Conservation (phyloP, 805 yeast species). For the Millerago galiae region DNA sequence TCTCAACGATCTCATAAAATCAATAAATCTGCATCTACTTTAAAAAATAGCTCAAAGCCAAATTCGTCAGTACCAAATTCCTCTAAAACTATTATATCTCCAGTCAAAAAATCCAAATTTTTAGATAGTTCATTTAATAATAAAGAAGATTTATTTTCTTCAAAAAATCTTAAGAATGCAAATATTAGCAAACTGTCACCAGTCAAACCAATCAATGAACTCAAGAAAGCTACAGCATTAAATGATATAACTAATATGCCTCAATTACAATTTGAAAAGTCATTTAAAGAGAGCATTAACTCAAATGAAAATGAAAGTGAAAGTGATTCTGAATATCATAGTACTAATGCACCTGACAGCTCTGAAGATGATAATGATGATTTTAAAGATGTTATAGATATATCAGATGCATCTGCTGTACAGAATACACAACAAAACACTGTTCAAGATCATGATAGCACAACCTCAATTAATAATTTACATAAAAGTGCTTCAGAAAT, state of each 20-base stretch:
- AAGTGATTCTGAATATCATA: not conserved
- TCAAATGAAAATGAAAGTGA: not conserved
- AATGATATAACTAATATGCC: conserved; percentile 5
- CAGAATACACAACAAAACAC: not conserved
- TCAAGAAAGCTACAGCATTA: not conserved
- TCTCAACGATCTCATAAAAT: conserved; percentile 8
- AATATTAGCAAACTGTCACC: conserved; percentile 1
- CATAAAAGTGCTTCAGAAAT: not conserved
- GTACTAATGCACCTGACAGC: not conserved
- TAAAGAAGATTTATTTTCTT: conserved; percentile 14
- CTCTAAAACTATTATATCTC: not conserved
- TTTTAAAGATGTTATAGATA: not conserved
- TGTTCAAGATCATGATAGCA: not conserved
- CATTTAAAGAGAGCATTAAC: not conserved
- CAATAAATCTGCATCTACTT: not conserved
- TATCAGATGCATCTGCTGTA: not conserved
- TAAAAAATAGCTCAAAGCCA: conserved; percentile 1
- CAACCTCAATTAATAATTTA: not conserved
- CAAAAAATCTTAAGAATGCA: conserved; percentile 7
- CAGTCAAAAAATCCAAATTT: conserved; percentile 13
- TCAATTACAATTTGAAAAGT: not conserved
- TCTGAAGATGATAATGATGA: not conserved
- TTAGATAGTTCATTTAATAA: conserved; percentile 20
- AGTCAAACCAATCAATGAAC: not conserved
- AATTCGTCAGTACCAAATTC: too few species aligned